A percentile compares a stretch with the other conserved stretches of the same genome.
phyloP scores from a whole-genome alignment of 257 asterid species.

The Marsdenia floribunda region DNA sequence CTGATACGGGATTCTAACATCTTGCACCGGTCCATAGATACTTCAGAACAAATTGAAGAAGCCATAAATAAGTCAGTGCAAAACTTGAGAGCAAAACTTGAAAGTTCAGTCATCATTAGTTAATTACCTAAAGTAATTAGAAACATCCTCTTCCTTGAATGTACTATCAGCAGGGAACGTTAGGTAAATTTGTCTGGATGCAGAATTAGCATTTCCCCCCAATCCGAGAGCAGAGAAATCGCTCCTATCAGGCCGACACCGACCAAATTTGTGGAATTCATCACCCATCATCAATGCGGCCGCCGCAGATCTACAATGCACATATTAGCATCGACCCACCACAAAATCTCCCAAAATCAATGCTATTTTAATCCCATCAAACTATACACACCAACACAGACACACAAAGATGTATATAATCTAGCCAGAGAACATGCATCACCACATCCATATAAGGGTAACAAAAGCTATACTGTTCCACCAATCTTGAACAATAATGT shows the following conservation, averaged over 20 bases:
- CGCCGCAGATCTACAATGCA: constrained; percentile 31
- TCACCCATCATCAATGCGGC: constrained; percentile 33
- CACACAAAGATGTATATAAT: not conserved
- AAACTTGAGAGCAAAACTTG: not conserved
- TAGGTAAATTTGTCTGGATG: constrained; percentile 72
- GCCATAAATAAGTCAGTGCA: not conserved
- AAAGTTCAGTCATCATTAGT: constrained; percentile 7
- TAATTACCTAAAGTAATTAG: constrained; percentile 68
- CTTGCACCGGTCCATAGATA: constrained; percentile 62
- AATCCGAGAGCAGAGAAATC: constrained; percentile 54
- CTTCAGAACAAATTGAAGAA: constrained; percentile 33
- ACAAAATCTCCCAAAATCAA: not conserved
- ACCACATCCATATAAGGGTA: not conserved
- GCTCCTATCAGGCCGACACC: constrained; percentile 31
- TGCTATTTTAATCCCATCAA: not conserved
- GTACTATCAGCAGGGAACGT: constrained; percentile 92
- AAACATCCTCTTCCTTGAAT: constrained; percentile 86
- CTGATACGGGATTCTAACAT: constrained; percentile 67
- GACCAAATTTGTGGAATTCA: constrained; percentile 34
- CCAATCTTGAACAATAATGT: not conserved
- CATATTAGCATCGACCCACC: constrained; percentile 4
- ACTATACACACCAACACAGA: not conserved
- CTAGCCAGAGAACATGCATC: not conserved
- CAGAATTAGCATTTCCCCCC: constrained; percentile 45
- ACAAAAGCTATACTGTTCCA: not conserved